These are phyloP conservation scores for Neurospora sp. DNA, from an alignment of 495 filamentous ascomycete genomes.

Conservation along the genomic window DNA sequence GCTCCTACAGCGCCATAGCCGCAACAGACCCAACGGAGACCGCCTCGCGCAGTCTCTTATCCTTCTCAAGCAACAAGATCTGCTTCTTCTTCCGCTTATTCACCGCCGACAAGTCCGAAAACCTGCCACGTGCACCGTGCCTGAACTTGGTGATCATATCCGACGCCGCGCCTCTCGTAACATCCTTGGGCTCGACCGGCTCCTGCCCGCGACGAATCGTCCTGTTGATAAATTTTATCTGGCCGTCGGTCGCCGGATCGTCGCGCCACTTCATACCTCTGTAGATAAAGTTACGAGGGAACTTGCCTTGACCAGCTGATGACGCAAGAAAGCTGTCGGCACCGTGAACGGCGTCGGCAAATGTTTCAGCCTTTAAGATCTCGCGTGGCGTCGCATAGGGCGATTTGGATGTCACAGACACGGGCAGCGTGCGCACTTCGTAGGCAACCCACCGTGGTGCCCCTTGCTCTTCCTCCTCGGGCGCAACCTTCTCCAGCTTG, in stretches of 20 bases:
- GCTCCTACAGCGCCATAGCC: background rate
- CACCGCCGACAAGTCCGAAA: constrained; percentile 40
- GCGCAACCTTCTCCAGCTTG: constrained; percentile 43
- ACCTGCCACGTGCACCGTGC: constrained; percentile 67
- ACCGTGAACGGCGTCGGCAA: constrained; percentile 67
- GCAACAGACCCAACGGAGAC: constrained; percentile 56
- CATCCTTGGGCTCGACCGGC: constrained; percentile 38
- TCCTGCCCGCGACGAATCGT: constrained; percentile 40
- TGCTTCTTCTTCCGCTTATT: constrained; percentile 36
- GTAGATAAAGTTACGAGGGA: constrained; percentile 47
- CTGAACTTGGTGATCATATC: constrained; percentile 93
- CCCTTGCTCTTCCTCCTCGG: constrained; percentile 6
- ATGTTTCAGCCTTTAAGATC: constrained; percentile 47
- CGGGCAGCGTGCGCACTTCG: constrained; percentile 30
- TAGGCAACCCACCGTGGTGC: constrained; percentile 19
- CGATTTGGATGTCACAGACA: constrained; percentile 26
- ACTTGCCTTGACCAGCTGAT: constrained; percentile 33
- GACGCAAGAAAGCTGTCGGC: constrained; percentile 41
- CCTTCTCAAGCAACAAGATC: constrained; percentile 31
- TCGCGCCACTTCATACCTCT: constrained; percentile 57
- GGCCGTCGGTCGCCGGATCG: constrained; percentile 52
- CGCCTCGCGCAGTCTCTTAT: constrained; percentile 35
- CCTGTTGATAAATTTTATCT: constrained; percentile 65
- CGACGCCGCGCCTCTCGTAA: constrained; percentile 73
- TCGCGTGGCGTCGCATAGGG: constrained; percentile 56